Conservation (phyloP, 108 stramenopile species). For the Nitzschia inconspicua region DNA sequence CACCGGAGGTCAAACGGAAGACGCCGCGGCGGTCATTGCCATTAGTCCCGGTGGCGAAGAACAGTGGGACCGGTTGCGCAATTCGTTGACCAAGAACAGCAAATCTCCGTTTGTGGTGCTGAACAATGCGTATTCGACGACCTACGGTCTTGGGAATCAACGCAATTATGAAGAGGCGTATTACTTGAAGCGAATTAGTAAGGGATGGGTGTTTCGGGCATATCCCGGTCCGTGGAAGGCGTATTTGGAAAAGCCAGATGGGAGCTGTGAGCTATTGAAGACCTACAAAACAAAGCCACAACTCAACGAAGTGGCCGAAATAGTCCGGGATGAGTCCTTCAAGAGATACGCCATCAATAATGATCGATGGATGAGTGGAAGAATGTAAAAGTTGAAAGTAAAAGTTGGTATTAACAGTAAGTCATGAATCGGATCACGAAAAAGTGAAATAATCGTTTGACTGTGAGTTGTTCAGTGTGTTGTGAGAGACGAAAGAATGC, state of each 20-base stretch:
- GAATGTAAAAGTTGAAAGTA: slow-evolving; percentile 24
- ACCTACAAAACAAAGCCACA: slow-evolving; percentile 75
- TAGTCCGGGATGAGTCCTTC: slow-evolving; percentile 84
- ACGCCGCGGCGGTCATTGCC: slow-evolving; percentile 58
- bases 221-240: slow-evolving; percentile 89
- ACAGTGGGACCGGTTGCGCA: slow-evolving; percentile 53
- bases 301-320: slow-evolving; percentile 64
- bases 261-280: slow-evolving; percentile 66
- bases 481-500: too few species aligned
- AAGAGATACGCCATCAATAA: slow-evolving; percentile 84
- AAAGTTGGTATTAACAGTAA: too few species aligned
- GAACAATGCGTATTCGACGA: slow-evolving; percentile 82
- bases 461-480: too few species aligned
- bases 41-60: slow-evolving; percentile 88
- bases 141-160: slow-evolving; percentile 83
- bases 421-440: too few species aligned
- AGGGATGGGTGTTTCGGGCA: slow-evolving; percentile 80
- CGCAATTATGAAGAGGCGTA: slow-evolving; percentile 76
- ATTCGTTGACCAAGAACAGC: slow-evolving; percentile 16
- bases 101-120: slow-evolving; percentile 65
- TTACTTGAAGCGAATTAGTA: slow-evolving; percentile 83
- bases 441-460: too few species aligned
- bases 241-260: slow-evolving; percentile 83
- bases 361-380: slow-evolving; percentile 80
- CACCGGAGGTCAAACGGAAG: too few species aligned